Percentiles rank a stretch among this genome's conserved stretches.
These are phyloP conservation scores for Aspergillus amoenus DNA, from an alignment of 2,329 filamentous ascomycete species.

Conservation along the genomic window DNA sequence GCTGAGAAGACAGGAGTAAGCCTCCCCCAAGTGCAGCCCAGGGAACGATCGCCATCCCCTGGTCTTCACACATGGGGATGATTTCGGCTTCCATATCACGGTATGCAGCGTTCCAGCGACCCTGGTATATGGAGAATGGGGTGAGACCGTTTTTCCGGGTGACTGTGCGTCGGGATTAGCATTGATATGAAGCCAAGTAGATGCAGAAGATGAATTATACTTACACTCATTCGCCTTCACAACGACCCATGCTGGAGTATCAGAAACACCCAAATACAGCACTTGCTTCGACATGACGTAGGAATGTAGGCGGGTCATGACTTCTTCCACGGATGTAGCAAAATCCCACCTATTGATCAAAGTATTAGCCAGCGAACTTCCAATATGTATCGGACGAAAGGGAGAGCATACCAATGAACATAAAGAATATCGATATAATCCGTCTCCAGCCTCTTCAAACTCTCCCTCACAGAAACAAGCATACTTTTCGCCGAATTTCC, in stretches of 20 bases:
- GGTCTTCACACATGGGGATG: slow-evolving; percentile 13
- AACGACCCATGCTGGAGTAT: slow-evolving; percentile 11
- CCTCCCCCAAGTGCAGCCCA: slow-evolving; percentile 10
- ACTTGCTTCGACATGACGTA: slow-evolving; percentile 10
- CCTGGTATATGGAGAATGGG: slow-evolving; percentile 13
- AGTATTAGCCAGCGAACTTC: no score
- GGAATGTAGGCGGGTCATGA: slow-evolving; percentile 8
- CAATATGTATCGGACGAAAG: no score
- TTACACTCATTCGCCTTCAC: slow-evolving; percentile 13
- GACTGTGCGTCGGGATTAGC: not conserved
- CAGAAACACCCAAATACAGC: slow-evolving; percentile 11
- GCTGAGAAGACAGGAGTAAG: not conserved
- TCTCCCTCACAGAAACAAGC: slow-evolving; percentile 4
- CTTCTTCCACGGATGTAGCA: slow-evolving; percentile 9
- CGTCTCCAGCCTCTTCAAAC: slow-evolving; percentile 7
- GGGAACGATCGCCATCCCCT: slow-evolving; percentile 11
- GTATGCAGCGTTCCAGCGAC: slow-evolving; percentile 8
- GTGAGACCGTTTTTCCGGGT: slow-evolving; percentile 9
- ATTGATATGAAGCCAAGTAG: no score
- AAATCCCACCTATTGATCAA: slow-evolving; percentile 8
- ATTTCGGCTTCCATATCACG: slow-evolving; percentile 13
- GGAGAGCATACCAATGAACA: slow-evolving; percentile 10
- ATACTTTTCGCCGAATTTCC: slow-evolving; percentile 10
- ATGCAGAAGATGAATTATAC: not conserved
- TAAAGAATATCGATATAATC: slow-evolving; percentile 14